Evolutionary conservation across 768 basidiomycete genomes (phyloP).

Genomic region (Mrakia frigida): DNA sequence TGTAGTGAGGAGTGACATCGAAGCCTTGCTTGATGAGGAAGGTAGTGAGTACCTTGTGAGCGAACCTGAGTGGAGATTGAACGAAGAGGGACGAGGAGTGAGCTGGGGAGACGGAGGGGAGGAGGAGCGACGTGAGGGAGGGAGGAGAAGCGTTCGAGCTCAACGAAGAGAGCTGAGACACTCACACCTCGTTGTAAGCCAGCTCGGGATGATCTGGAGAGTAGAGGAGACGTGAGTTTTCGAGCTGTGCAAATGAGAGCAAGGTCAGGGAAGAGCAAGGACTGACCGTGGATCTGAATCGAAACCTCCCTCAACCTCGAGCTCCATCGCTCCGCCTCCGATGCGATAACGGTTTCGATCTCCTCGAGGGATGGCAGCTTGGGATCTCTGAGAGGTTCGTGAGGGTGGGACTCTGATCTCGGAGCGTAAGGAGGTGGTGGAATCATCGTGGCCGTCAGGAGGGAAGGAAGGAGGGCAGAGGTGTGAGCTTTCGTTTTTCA

Average conservation of each 20-base stretch:
- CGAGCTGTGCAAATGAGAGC: no score
- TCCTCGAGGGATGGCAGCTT: background rate
- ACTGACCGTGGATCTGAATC: slow-evolving; percentile 5
- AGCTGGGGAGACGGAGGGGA: background rate
- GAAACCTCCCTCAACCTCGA: background rate
- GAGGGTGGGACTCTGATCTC: background rate
- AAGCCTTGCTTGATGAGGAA: slow-evolving; percentile 15
- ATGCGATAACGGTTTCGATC: background rate
- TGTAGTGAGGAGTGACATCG: background rate
- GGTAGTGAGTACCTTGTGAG: slow-evolving; percentile 6
- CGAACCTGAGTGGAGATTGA: background rate
- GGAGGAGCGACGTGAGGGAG: background rate
- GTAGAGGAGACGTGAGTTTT: background rate
- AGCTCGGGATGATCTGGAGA: slow-evolving; percentile 20
- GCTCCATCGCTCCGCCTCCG: background rate
- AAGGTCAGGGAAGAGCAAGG: background rate
- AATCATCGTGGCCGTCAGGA: background rate
- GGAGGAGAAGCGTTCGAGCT: background rate
- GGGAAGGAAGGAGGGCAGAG: background rate
- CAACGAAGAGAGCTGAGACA: background rate
- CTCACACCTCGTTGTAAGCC: slow-evolving; percentile 4
- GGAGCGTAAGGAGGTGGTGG: background rate
- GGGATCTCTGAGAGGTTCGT: background rate
- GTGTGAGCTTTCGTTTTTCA: no score
- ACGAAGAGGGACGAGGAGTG: background rate